These are phyloP conservation scores for Cutaneotrichosporon cutaneum DNA, from an alignment of 1,284 basidiomycete genomes.

Conservation along the genomic window DNA sequence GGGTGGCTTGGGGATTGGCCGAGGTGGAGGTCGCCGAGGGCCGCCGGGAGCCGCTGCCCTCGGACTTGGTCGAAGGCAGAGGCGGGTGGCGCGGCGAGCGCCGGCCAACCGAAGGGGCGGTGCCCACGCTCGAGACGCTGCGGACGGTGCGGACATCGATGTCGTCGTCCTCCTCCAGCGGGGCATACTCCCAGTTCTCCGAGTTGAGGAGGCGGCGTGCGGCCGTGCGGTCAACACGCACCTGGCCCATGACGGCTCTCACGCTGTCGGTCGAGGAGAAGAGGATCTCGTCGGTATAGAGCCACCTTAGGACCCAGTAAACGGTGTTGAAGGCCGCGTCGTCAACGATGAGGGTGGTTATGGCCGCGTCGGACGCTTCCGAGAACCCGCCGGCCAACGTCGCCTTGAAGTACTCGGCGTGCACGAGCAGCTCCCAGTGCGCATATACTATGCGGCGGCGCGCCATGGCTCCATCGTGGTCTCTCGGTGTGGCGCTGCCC, in stretches of 20 bases:
- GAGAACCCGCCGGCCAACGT: slow-evolving; percentile 72
- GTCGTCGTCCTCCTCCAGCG: slow-evolving; percentile 14
- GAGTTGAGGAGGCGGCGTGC: slow-evolving; percentile 16
- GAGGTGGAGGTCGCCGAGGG: slow-evolving; percentile 8
- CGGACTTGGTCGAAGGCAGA: neutral
- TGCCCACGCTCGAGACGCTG: slow-evolving; percentile 29
- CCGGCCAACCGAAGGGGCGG: slow-evolving; percentile 1
- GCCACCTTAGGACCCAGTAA: slow-evolving; percentile 68
- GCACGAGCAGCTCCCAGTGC: slow-evolving; percentile 70
- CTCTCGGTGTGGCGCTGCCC: slow-evolving; percentile 1
- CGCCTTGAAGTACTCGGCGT: slow-evolving; percentile 74
- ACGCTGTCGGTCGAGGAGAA: slow-evolving; percentile 58
- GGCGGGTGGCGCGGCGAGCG: neutral
- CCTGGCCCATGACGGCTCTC: slow-evolving; percentile 30
- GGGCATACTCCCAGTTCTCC: slow-evolving; percentile 22
- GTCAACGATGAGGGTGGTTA: slow-evolving; percentile 64
- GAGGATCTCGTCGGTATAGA: slow-evolving; percentile 65
- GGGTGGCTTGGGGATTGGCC: neutral
- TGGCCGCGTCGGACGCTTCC: slow-evolving; percentile 55
- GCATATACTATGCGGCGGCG: slow-evolving; percentile 64
- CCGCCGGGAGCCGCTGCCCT: slow-evolving; percentile 3
- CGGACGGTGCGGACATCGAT: slow-evolving; percentile 25
- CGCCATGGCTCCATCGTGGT: slow-evolving; percentile 8
- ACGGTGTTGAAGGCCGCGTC: slow-evolving; percentile 78
- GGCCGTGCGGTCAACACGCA: slow-evolving; percentile 25